Percentiles rank a stretch among this genome's conserved stretches.
Conservation (phyloP, 192 early-diverging fungal species). For the Podila verticillata region DNA sequence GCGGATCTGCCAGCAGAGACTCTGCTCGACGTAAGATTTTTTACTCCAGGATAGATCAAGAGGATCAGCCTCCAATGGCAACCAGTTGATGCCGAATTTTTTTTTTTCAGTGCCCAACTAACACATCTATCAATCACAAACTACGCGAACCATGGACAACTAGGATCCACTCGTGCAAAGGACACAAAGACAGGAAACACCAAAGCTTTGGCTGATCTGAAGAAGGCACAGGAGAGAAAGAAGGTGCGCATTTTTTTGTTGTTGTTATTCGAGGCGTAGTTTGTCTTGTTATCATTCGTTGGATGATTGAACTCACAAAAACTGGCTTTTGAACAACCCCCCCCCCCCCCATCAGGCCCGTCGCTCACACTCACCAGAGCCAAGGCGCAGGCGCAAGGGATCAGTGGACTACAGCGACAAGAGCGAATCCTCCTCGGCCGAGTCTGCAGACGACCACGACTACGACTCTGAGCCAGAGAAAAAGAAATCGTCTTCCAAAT, state of each 20-base stretch:
- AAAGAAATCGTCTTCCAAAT: conserved; percentile 38
- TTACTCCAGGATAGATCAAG: neutral
- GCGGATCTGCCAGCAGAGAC: conserved; percentile 31
- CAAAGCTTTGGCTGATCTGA: conserved; percentile 60
- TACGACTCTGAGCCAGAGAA: conserved; percentile 39
- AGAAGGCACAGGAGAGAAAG: conserved; percentile 52
- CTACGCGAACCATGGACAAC: no score
- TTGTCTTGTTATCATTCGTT: neutral
- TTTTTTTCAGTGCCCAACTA: neutral
- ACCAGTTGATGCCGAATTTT: neutral
- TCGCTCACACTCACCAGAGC: conserved; percentile 40
- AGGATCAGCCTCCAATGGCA: neutral
- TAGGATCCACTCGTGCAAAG: conserved; percentile 65
- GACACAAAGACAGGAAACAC: conserved; percentile 52
- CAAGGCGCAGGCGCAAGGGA: conserved; percentile 43
- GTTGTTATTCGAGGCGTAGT: neutral
- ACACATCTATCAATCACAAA: neutral
- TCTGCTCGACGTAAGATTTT: conserved; percentile 31
- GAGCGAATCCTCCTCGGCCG: conserved; percentile 34
- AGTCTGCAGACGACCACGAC: conserved; percentile 27
- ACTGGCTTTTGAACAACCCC: no score
- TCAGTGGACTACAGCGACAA: conserved; percentile 41
- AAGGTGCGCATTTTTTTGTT: conserved; percentile 11
- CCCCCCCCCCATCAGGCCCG: conserved; percentile 33
- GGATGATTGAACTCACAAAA: neutral